Evolutionary conservation across 495 filamentous ascomycete species (phyloP), one percentile per base, ranked within the genome.

Genomic region (Tuber calosporum): DNA sequence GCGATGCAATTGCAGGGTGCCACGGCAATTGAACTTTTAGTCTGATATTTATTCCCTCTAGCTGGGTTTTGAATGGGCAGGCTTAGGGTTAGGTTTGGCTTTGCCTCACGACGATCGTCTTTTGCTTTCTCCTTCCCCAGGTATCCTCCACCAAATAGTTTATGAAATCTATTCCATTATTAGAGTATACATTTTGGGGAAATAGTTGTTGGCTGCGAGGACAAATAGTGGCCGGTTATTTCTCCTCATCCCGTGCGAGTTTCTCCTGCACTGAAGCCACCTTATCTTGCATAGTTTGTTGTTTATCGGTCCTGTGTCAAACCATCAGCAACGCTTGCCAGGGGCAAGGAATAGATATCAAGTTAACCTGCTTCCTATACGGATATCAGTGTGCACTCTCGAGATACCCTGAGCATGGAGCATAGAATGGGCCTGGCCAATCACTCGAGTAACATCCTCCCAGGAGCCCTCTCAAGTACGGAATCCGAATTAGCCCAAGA

Each of bases 371-470:
- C 91, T 90, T 8, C 95, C 95, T 67, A 91, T 88, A 3, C 94
- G 86, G 83, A 98, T 96, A 83, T 95, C 93, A 58, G 88, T 91
- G 84, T 99, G 95, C 40, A 97, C 90, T 37, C 95, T 83, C 71
- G 93, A 86, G 69, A 93, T 87, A 39, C 94, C 95, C 69, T 89
- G 89, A 77, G 90, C 84, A 81, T 98, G 95, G 40, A 99, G 87
- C 66, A 95, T 83, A 6, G 86, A 87, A 84, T 99, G 95, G 22
- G 92, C 93, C 83, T 96, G 93, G 8, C 95, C 95, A 82, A 99
- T 93, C 22, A 96, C 86, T 72, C 84, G 86, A 87, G 95, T 93
- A 42, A 97, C 93, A 62, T 90, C 77, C 75, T 96, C 92, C 94
- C 94, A 98, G 38, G 90, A 86, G 22, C 95, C 94, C 83, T 98